Evolutionary conservation across 345 rosid species (phyloP), one percentile per base, ranked within the genome.

Genomic region (Aquilaria malaccensis): DNA sequence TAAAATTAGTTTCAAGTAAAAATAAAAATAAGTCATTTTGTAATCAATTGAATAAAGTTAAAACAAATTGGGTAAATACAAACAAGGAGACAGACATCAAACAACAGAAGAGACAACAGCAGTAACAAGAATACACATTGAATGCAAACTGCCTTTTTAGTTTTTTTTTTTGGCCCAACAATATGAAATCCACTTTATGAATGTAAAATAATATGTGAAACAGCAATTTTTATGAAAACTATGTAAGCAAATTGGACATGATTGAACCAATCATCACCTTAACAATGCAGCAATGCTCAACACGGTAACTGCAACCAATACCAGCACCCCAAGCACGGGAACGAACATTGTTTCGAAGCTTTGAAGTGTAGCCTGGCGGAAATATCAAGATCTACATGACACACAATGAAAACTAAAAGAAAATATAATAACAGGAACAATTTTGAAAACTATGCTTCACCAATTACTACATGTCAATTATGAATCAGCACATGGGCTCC

Each of bases 271-370:
- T 9, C 43, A 37, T 62, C 62, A 95, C 99, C 99, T 95, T 95
- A 72, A 95, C 79, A 72, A 95, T 88, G 86, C 88, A 95, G 86
- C 99, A 95, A 61, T 85, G 80, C 74, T 95, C 96, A 67, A 95
- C 88, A 66, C 81, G 84, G 78, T 86, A 95, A 68, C 99, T 95
- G 77, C 97, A 95, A 60, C 93, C 93, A 57, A 91, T 95, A 73
- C 96, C 99, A 67, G 96, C 96, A 72, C 99, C 99, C 99, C 99
- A 95, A 11, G 99, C 95, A 70, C 99, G 94, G 69, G 99, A 95
- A 15, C 98, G 96, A 56, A 95, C 96, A 78, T 91, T 91, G 80
- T 95, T 95, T 74, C 99, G 85, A 70, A 91, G 85, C 79, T 85
- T 89, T 50, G 99, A 88, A 43, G 88, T 78, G 71, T 95, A 95